phyloP scores from a whole-genome alignment of 768 basidiomycete species.

The Kwoniella sp. region DNA sequence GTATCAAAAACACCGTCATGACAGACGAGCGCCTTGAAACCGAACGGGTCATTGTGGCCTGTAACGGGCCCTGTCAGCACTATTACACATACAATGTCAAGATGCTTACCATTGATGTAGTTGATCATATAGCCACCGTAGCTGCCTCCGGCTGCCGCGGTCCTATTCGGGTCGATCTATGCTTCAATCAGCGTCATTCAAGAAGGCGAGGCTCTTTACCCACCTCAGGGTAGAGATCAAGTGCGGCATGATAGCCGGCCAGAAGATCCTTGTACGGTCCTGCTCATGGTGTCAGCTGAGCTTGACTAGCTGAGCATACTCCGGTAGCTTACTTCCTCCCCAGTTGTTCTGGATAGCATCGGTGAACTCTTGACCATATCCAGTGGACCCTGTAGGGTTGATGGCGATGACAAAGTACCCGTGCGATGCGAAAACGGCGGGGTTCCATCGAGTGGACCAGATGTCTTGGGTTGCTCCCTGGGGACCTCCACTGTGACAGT shows the following conservation, averaged over 20 bases:
- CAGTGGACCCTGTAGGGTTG: conserved; percentile 91
- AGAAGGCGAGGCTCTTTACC: not conserved
- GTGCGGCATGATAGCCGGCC: conserved; percentile 47
- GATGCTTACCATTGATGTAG: conserved; percentile 96
- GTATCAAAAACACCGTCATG: conserved; percentile 73
- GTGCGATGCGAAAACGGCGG: conserved; percentile 54
- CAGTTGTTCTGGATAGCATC: conserved; percentile 49
- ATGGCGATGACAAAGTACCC: conserved; percentile 81
- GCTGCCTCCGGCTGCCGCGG: conserved; percentile 64
- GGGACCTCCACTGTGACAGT: conserved; percentile 32
- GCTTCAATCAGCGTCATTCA: not conserved
- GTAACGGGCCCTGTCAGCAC: too few relatives aligned
- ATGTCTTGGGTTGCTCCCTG: conserved; percentile 77
- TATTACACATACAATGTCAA: too few relatives aligned
- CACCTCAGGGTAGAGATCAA: conserved; percentile 44
- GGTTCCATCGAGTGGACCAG: conserved; percentile 91
- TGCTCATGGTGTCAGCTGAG: conserved; percentile 11
- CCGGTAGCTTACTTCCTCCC: conserved; percentile 50
- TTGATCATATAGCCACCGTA: conserved; percentile 67
- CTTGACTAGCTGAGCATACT: conserved; percentile 10
- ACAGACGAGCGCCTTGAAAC: conserved; percentile 84
- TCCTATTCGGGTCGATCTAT: conserved; percentile 50
- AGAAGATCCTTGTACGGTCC: conserved; percentile 48
- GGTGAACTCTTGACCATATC: conserved; percentile 69
- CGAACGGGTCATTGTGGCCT: conserved; percentile 82